Evolutionary conservation across 345 rosid species (phyloP).

Genomic region (Rhodamnia rubescens): DNA sequence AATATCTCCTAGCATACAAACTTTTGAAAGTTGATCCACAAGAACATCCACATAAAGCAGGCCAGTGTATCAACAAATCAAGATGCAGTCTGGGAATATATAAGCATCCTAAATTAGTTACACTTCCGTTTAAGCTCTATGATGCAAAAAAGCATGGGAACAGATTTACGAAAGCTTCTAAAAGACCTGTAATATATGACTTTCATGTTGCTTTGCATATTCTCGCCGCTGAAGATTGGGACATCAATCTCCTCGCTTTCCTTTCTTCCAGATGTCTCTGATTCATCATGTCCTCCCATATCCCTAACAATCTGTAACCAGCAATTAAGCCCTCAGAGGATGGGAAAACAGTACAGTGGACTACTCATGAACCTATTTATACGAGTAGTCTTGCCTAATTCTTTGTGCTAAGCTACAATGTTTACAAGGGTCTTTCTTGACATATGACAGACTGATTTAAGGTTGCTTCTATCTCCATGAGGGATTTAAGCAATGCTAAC

Average conservation of each 20-base stretch:
- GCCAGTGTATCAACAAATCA: not conserved
- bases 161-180: not conserved
- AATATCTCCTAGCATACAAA: not conserved
- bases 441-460: not conserved
- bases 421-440: not conserved
- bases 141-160: not conserved
- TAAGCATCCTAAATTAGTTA: not conserved
- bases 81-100: not conserved
- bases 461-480: not conserved
- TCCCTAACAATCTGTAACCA: not conserved
- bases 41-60: not conserved
- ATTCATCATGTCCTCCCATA: conserved; percentile 47
- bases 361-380: not conserved
- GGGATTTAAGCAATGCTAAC: not conserved
- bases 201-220: conserved; percentile 89
- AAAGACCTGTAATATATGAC: conserved; percentile 79
- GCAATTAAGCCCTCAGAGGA: not conserved
- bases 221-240: conserved; percentile 60
- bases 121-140: not conserved
- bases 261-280: conserved; percentile 51
- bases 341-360: not conserved
- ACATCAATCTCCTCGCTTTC: conserved; percentile 50
- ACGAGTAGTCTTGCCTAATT: not conserved
- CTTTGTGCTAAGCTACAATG: not conserved
- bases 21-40: not conserved